Conservation (phyloP, 148 eudicot genomes). For the Salicornia ramosissima region DNA sequence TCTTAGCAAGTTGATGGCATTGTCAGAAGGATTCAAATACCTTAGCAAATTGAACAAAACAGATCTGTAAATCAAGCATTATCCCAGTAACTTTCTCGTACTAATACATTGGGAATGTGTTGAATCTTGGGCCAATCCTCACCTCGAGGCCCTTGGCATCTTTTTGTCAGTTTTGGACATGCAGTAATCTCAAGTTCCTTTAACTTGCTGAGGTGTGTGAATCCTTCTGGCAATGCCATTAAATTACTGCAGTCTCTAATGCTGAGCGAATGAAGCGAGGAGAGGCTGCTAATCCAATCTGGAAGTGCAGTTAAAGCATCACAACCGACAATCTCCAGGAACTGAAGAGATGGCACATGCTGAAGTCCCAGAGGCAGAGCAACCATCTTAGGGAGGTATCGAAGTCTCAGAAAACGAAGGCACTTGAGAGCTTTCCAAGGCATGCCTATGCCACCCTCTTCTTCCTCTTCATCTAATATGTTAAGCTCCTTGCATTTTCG, state of each 20-base stretch:
- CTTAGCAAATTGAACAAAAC: neutral
- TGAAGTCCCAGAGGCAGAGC: slow-evolving; percentile 6
- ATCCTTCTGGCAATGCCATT: neutral
- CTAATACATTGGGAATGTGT: slow-evolving; percentile 1
- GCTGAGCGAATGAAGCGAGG: neutral
- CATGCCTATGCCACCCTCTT: slow-evolving; percentile 2
- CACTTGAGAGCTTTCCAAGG: slow-evolving; percentile 5
- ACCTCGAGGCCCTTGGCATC: slow-evolving; percentile 9
- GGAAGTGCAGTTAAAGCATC: slow-evolving; percentile 6
- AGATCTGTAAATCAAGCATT: slow-evolving; percentile 10
- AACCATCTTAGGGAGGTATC: slow-evolving; percentile 4
- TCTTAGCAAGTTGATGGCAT: neutral
- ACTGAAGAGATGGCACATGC: slow-evolving; percentile 1
- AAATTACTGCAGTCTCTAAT: neutral
- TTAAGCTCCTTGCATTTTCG: slow-evolving; percentile 11
- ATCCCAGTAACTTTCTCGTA: slow-evolving; percentile 1
- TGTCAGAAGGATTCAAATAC: neutral
- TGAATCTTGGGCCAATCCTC: slow-evolving; percentile 11
- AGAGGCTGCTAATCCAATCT: slow-evolving; percentile 11
- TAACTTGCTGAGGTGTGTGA: neutral
- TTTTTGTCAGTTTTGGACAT: slow-evolving; percentile 6
- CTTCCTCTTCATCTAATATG: slow-evolving; percentile 6
- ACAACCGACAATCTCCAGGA: slow-evolving; percentile 10
- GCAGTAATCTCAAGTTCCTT: slow-evolving; percentile 9
- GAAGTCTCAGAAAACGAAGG: slow-evolving; percentile 6